phyloP scores from a whole-genome alignment of 208 protist species.

The Leishmania guyanensis region DNA sequence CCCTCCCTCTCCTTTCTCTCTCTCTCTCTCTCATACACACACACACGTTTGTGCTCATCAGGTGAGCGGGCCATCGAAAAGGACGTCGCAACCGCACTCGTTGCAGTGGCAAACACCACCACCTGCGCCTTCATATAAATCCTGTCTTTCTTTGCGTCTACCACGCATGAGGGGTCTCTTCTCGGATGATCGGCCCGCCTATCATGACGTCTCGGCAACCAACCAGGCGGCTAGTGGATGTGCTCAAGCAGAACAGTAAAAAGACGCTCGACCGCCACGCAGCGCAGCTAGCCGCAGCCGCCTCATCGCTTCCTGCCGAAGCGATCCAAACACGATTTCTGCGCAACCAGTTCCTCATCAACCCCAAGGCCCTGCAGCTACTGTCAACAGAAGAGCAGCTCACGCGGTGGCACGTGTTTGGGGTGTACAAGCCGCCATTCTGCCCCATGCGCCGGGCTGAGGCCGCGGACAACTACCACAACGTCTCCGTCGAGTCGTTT shows the following conservation, averaged over 20 bases:
- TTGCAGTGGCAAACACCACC: not conserved
- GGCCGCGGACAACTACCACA: constrained; percentile 74
- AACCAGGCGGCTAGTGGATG: constrained; percentile 63
- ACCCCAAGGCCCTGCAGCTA: constrained; percentile 69
- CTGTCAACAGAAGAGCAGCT: constrained; percentile 41
- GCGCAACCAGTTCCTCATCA: constrained; percentile 82
- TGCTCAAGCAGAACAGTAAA: constrained; percentile 71
- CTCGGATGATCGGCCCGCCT: no score
- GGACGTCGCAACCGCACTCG: not conserved
- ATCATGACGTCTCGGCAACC: constrained; percentile 67
- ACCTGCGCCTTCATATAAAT: not conserved
- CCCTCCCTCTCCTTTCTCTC: not conserved
- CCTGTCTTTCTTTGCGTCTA: not conserved
- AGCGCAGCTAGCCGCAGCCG: constrained; percentile 47
- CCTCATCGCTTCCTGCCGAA: constrained; percentile 49
- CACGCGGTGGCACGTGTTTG: constrained; percentile 57
- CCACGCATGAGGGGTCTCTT: not conserved
- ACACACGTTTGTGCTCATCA: not conserved
- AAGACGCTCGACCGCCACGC: constrained; percentile 64
- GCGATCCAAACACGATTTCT: constrained; percentile 75
- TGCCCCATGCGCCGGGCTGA: constrained; percentile 83
- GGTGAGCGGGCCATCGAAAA: not conserved
- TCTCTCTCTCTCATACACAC: not conserved
- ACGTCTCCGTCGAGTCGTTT: constrained; percentile 84
- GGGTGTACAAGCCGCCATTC: constrained; percentile 89